Evolutionary conservation across 73 alveolate species (phyloP).

Genomic region (Symbiodinium natans): DNA sequence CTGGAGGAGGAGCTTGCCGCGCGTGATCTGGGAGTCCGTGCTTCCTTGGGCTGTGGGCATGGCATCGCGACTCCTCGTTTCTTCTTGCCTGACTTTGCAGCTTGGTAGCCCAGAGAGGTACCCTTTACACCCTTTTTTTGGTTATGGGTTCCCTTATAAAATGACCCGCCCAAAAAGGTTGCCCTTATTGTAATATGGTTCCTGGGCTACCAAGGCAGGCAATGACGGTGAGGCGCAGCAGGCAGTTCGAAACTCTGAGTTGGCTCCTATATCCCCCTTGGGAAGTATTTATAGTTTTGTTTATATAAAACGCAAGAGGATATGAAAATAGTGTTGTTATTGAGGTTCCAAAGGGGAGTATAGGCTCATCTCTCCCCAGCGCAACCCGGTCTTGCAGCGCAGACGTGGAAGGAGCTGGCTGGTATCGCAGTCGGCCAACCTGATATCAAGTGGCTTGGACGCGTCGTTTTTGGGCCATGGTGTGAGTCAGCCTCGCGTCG

Average conservation of each 20-base stretch:
- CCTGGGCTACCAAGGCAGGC: no score
- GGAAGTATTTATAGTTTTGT: no score
- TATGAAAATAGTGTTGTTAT: no score
- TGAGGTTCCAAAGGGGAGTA: background rate
- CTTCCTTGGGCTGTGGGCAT: background rate
- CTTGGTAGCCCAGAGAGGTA: no score
- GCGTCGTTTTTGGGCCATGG: constrained; percentile 7
- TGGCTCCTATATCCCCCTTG: background rate
- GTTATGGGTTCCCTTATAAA: no score
- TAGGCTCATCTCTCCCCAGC: background rate
- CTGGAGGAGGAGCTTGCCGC: constrained; percentile 8
- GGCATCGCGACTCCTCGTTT: background rate
- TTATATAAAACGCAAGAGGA: no score
- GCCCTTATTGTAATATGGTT: no score
- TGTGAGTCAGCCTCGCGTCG: background rate
- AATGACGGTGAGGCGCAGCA: background rate
- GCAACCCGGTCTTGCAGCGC: constrained; percentile 15
- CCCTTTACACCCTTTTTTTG: no score
- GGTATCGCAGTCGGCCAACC: background rate
- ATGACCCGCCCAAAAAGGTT: no score
- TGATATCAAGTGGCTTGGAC: constrained; percentile 18
- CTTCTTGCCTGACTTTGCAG: background rate
- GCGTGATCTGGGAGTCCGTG: background rate
- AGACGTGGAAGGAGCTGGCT: constrained; percentile 24
- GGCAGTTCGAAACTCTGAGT: background rate